A percentile compares a stretch with the other conserved stretches of the same genome.
Evolutionary conservation across 1,139 yeast genomes (phyloP).

Genomic region (Candida pseudocylindracea): DNA sequence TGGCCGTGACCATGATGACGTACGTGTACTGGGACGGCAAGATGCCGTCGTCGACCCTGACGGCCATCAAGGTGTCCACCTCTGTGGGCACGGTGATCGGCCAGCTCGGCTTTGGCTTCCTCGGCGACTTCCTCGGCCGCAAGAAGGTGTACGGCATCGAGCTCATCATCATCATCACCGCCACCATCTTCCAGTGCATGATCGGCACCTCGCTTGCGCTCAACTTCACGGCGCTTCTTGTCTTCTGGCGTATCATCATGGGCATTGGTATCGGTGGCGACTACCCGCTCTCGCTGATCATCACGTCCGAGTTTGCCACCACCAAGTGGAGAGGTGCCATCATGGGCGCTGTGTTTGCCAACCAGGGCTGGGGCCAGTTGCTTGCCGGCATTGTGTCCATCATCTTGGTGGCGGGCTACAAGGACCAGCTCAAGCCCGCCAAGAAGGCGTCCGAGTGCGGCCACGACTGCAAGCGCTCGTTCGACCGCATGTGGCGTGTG

Average conservation of each 20-base stretch:
- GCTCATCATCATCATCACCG: slow-evolving; percentile 61
- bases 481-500: slow-evolving; percentile 90
- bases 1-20: slow-evolving; percentile 55
- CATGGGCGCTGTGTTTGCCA: slow-evolving; percentile 84
- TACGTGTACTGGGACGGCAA: slow-evolving; percentile 53
- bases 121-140: slow-evolving; percentile 77
- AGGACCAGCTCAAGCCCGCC: slow-evolving; percentile 28
- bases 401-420: slow-evolving; percentile 51
- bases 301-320: slow-evolving; percentile 73
- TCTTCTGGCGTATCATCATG: slow-evolving; percentile 63
- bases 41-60: slow-evolving; percentile 45
- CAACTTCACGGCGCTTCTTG: slow-evolving; percentile 46
- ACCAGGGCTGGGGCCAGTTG: slow-evolving; percentile 85
- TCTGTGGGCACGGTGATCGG: slow-evolving; percentile 92
- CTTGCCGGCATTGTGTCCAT: slow-evolving; percentile 70
- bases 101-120: slow-evolving; percentile 65
- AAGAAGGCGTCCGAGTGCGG: slow-evolving; percentile 32
- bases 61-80: slow-evolving; percentile 68
- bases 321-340: slow-evolving; percentile 95
- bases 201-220: slow-evolving; percentile 50
- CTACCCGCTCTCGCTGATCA: slow-evolving; percentile 89
- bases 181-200: slow-evolving; percentile 57
- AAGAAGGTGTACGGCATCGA: slow-evolving; percentile 77
- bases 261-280: slow-evolving; percentile 99
- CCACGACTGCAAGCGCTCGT: slow-evolving; percentile 42